Conservation (phyloP, 2,329 filamentous ascomycete genomes). For the Cadophora luteo-olivacea region DNA sequence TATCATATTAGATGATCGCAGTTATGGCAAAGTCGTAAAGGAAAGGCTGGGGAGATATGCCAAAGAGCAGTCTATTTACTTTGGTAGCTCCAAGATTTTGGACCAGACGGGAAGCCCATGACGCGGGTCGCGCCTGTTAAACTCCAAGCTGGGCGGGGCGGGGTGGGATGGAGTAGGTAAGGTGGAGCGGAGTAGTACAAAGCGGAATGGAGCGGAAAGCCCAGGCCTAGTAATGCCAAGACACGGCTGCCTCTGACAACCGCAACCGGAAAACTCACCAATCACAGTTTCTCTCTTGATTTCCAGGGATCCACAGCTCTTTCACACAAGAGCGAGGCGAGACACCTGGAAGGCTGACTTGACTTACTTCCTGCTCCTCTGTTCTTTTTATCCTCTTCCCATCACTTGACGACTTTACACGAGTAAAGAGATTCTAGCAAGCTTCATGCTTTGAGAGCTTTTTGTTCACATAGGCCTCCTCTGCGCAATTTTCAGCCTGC, state of each 20-base stretch:
- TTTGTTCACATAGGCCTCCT: not conserved
- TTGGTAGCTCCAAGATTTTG: conserved; percentile 3
- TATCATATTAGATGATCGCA: not conserved
- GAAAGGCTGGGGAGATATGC: not conserved
- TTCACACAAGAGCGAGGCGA: not conserved
- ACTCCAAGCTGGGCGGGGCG: not conserved
- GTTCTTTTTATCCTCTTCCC: not conserved
- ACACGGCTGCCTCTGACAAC: not conserved
- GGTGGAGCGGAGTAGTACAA: too few relatives aligned
- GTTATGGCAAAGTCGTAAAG: not conserved
- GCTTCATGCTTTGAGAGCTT: not conserved
- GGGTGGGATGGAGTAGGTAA: too few relatives aligned
- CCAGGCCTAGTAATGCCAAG: too few relatives aligned
- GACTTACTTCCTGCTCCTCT: not conserved
- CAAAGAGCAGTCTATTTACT: not conserved
- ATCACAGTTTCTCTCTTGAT: conserved; percentile 17
- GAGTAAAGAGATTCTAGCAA: not conserved
- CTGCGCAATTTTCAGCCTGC: not conserved
- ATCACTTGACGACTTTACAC: not conserved
- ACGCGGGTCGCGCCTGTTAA: conserved; percentile 13
- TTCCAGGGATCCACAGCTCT: not conserved
- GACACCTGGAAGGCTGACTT: conserved; percentile 3
- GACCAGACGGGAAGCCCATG: not conserved
- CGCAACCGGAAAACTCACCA: conserved; percentile 13
- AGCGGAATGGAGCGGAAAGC: too few relatives aligned